Percentiles rank a stretch among this genome's conserved stretches.
Evolutionary conservation across 2,329 filamentous ascomycete genomes (phyloP).

Genomic region (Endoconidiophora polonica): DNA sequence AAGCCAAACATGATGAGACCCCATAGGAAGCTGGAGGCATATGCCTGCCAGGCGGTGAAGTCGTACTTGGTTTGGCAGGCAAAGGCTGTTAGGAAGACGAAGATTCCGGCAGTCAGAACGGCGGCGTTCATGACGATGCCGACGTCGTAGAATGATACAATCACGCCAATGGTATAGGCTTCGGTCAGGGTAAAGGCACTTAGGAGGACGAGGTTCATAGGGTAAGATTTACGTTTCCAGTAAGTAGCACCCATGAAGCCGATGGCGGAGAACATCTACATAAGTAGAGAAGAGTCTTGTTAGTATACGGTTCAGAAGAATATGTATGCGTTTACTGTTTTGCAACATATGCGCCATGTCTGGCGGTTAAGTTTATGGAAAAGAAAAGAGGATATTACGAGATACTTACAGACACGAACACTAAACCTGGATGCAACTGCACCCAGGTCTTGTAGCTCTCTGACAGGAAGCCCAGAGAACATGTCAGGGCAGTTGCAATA

Average conservation of each 20-base stretch:
- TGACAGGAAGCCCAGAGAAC: constrained; percentile 75
- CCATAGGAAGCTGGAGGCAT: constrained; percentile 84
- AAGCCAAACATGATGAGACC: constrained; percentile 82
- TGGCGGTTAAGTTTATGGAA: background rate
- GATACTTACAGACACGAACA: constrained; percentile 58
- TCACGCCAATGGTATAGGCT: constrained; percentile 82
- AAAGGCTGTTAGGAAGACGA: constrained; percentile 66
- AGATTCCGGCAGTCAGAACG: constrained; percentile 70
- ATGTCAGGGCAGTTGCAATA: constrained; percentile 64
- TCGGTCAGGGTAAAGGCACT: constrained; percentile 78
- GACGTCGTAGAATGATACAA: constrained; percentile 78
- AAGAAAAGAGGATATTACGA: background rate
- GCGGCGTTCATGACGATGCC: constrained; percentile 79
- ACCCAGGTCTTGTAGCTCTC: constrained; percentile 69
- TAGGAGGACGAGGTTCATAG: constrained; percentile 86
- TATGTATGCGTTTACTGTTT: too few species aligned
- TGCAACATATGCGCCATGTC: too few species aligned
- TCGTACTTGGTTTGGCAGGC: constrained; percentile 97
- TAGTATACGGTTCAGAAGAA: background rate
- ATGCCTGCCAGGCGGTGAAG: constrained; percentile 94
- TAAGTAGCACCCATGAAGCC: constrained; percentile 74
- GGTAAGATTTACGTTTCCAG: constrained; percentile 93
- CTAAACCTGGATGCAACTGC: constrained; percentile 63
- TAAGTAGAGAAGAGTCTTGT: constrained; percentile 31
- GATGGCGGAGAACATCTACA: constrained; percentile 46